Evolutionary conservation across 768 basidiomycete species (phyloP).

Genomic region (Glaciozyma martinii): DNA sequence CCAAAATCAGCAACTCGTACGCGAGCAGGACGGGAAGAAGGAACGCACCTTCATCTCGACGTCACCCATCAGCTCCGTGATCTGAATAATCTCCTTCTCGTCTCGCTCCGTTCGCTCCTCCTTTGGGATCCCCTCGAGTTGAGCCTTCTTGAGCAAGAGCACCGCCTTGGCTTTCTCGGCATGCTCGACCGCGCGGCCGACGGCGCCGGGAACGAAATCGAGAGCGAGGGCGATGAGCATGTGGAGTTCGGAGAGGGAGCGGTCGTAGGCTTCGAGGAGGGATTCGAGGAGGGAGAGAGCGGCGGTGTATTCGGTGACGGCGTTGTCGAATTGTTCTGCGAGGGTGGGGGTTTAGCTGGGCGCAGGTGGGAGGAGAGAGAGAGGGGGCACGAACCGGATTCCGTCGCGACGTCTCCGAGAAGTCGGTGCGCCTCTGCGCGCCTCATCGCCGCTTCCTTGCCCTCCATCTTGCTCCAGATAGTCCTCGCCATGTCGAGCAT

Average conservation of each 20-base stretch:
- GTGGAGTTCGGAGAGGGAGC: constrained; percentile 31
- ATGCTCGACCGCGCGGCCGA: constrained; percentile 16
- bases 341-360: background rate
- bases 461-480: constrained; percentile 63
- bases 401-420: constrained; percentile 90
- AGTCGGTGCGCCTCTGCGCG: constrained; percentile 84
- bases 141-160: background rate
- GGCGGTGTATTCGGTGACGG: constrained; percentile 29
- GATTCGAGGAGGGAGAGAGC: constrained; percentile 18
- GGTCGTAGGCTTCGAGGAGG: constrained; percentile 26
- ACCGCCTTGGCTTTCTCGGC: constrained; percentile 29
- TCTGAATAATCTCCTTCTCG: constrained; percentile 18
- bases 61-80: constrained; percentile 23
- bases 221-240: constrained; percentile 32
- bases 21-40: too few relatives aligned
- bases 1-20: background rate
- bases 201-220: constrained; percentile 25
- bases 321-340: constrained; percentile 29
- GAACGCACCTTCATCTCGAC: constrained; percentile 27
- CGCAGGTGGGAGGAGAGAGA: too few relatives aligned
- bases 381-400: constrained; percentile 60
- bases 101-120: constrained; percentile 3
- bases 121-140: constrained; percentile 6
- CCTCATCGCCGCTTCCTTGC: constrained; percentile 47
- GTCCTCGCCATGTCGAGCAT: constrained; percentile 87